Base-by-base conservation (phyloP, 2,329 filamentous ascomycete species). In the Macrophomina tecta region DNA sequence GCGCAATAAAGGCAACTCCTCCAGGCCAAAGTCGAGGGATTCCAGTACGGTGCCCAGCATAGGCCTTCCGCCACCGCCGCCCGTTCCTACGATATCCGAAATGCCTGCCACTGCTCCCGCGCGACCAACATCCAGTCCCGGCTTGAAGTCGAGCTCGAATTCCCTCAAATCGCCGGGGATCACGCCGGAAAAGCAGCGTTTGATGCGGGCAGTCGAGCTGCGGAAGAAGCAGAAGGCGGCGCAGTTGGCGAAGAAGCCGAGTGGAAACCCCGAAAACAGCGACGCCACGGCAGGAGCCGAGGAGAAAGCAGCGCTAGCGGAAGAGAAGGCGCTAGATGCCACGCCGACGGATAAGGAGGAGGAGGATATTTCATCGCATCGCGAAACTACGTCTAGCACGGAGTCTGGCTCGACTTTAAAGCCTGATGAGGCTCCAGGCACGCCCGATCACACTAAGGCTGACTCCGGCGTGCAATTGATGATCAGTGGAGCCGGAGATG, bases 161-260 rank as follows among this genome's bases (percentile, higher is more conserved):
- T 56, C 58, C 4, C 23, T 72, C 75, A 82, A 70, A 75, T 80
- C 78, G 72, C 83, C 77, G 11, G 81, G 82, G n/a, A 90, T 96
- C 73, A 93, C 92, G 1, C 92, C 92, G 0, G 95, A 99, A 78
- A 98, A 96, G 81, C 89, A 92, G 68, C 87, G 95, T 65, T 83
- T 99, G 69, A 94, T 97, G 92, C 97, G 96, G 81, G 95, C 95
- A 7, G 86, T 97, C 81, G 91, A 97, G 78, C 80, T 97, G 71
- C 87, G 94, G 63, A 95, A 96, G 79, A 93, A 91, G 79, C 93
- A 93, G 77, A 89, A 90, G 74, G 78, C 78, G 61, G 75, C 73
- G 28, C 70, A 75, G 68, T 73, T 78, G 66, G 72, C 73, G 70
- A 73, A 76, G 68, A 69, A 46, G 72, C 69, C 42, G 63, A 71